These are phyloP conservation scores for Aquilaria yunnanensis DNA, from an alignment of 345 rosid genomes.

Conservation along the genomic window DNA sequence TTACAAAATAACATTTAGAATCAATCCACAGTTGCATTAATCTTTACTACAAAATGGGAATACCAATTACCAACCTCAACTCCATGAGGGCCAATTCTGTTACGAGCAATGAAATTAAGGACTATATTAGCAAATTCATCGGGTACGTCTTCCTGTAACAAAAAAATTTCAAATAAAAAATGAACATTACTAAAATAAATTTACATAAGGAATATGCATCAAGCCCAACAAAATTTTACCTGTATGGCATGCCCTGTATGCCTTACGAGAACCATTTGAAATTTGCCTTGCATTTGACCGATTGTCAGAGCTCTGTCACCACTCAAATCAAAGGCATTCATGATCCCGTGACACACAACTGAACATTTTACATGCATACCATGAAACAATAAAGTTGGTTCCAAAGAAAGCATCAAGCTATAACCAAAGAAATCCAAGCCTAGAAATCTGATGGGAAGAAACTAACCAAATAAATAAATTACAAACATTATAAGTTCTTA, in stretches of 20 bases:
- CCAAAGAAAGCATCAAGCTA: too few species aligned
- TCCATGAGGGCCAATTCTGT: conserved; percentile 78
- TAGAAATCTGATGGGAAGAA: too few species aligned
- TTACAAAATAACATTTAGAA: neutral
- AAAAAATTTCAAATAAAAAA: neutral
- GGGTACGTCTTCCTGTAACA: conserved; percentile 78
- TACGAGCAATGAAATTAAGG: conserved; percentile 65
- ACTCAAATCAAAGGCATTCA: conserved; percentile 8
- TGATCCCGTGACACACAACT: neutral
- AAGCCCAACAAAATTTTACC: conserved; percentile 30
- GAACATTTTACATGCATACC: too few species aligned
- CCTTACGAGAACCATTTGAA: conserved; percentile 92
- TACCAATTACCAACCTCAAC: conserved; percentile 50
- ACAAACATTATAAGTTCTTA: too few species aligned
- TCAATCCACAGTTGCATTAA: neutral
- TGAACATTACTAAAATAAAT: neutral
- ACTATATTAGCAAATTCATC: conserved; percentile 76
- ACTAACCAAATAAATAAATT: too few species aligned
- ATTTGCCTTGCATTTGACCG: conserved; percentile 99
- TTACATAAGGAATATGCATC: neutral
- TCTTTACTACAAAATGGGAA: neutral
- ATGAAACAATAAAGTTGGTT: too few species aligned
- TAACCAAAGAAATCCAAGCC: too few species aligned
- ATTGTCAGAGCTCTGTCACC: conserved; percentile 74
- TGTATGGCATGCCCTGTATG: conserved; percentile 98